phyloP scores from a whole-genome alignment of 1,284 basidiomycete species.

The Cutaneotrichosporon daszewskae region DNA sequence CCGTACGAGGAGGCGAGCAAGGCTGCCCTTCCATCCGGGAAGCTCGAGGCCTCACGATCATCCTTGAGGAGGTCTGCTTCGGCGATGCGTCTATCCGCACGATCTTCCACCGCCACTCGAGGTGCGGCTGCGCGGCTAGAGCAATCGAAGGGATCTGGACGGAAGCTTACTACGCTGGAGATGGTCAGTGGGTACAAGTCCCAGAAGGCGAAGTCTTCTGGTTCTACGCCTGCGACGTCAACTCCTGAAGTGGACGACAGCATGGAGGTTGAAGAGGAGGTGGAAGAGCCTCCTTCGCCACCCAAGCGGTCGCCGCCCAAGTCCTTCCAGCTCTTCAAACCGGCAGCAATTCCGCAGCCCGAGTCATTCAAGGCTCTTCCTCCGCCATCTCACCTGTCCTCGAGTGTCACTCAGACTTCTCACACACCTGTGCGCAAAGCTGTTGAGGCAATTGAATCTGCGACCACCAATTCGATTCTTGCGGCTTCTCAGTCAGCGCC shows the following conservation, averaged over 20 bases:
- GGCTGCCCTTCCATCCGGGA: conserved; percentile 4
- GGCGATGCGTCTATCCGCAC: conserved; percentile 5
- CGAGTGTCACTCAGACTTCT: no score
- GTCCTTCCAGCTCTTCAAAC: conserved; percentile 19
- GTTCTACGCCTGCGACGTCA: not conserved
- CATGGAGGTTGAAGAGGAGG: not conserved
- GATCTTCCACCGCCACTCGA: conserved; percentile 24
- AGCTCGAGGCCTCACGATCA: not conserved
- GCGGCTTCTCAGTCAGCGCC: conserved; percentile 9
- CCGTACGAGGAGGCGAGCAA: conserved; percentile 41
- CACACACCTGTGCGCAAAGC: no score
- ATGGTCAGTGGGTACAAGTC: conserved; percentile 15
- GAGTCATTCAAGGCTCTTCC: no score
- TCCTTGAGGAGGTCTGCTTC: not conserved
- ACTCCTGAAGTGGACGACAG: conserved; percentile 9
- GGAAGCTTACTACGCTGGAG: conserved; percentile 20
- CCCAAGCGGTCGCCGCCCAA: conserved; percentile 13
- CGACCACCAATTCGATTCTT: conserved; percentile 9
- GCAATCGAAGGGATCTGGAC: conserved; percentile 4
- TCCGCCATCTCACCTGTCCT: no score
- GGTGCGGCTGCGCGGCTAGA: conserved; percentile 42
- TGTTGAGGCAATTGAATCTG: not conserved
- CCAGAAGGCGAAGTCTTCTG: not conserved
- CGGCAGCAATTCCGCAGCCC: conserved; percentile 4
- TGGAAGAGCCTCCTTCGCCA: not conserved